Evolutionary conservation across 176 grass and related monocot species (phyloP), one percentile per base, ranked within the genome.

Genomic region (Neostapfia colusana): DNA sequence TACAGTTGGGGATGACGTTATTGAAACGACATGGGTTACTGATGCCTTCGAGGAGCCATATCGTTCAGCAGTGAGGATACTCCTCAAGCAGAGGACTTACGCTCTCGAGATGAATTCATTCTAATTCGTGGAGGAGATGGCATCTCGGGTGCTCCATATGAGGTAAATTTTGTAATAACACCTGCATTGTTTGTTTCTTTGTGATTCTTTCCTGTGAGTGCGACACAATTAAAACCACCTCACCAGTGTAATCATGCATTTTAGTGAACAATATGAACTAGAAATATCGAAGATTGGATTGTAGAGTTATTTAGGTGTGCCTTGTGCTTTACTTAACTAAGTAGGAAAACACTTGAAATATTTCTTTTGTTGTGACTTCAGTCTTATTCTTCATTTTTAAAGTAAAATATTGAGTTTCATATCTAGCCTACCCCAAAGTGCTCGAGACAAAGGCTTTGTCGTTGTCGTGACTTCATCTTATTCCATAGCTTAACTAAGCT

Each of bases 81-180:
- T 98, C 51, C 67, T 98, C 64, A 91, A 89, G 57, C 81, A 85
- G 60, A 88, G 85, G 82, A 94, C 74, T 42, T 94, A 92, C 69
- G 71, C 67, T 62, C 86, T 98, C 69, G 95, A 98, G 85, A 98
- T 98, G 95, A 98, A 98, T 74, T 98, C 91, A 25, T 98, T 98
- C 83, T 98, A 78, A 90, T 58, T 53, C 70, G 67, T 23, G 3
- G 41, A n/a, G 23, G 10, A 62, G 58, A 45, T 44, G 17, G 7
- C 54, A 66, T 58, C 71, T 75, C 4, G 5, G 20, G 56, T 81
- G 64, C 26, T 76, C 48, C 60, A 80, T 70, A 34, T 53, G 42
- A 86, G 84, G 88, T 87, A 69, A 72, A 34, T 21, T 85, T 55
- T 13, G 13, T 3, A 41, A 35, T 7, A 21, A 34, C 55, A 59